Evolutionary conservation across 169 alveolate species (phyloP).

Genomic region (Cryptosporidium tyzzeri): DNA sequence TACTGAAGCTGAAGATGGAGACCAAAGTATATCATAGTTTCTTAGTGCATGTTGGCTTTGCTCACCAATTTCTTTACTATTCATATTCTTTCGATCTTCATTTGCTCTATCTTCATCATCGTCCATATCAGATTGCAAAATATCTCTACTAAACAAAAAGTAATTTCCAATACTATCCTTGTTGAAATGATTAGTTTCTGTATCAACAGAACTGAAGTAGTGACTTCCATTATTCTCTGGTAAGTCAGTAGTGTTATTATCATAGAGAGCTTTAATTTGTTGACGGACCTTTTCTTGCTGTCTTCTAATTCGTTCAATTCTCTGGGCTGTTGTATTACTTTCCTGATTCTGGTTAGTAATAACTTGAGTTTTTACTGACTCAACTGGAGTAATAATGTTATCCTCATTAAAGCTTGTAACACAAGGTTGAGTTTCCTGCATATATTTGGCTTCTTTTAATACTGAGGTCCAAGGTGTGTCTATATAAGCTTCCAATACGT

Average conservation of each 20-base stretch:
- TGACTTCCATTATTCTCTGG: background rate
- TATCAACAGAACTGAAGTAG: background rate
- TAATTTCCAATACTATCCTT: conserved; percentile 3
- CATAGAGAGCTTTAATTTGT: conserved; percentile 58
- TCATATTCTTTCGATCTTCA: background rate
- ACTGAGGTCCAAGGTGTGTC: conserved; percentile 62
- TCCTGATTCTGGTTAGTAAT: background rate
- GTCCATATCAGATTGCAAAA: background rate
- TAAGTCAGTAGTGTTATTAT: background rate
- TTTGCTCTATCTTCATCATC: background rate
- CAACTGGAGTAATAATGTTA: background rate
- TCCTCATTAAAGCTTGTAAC: background rate
- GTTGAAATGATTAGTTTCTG: background rate
- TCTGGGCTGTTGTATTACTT: conserved; percentile 56
- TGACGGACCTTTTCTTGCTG: conserved; percentile 71
- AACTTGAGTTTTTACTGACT: background rate
- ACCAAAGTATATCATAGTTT: conserved; percentile 67
- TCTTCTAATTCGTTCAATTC: conserved; percentile 59
- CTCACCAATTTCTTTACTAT: background rate
- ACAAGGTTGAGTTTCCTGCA: conserved; percentile 15
- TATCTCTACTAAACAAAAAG: conserved; percentile 23
- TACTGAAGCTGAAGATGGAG: conserved; percentile 62
- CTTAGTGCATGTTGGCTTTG: background rate
- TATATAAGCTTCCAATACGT: conserved; percentile 60
- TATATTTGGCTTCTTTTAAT: background rate